Conservation (phyloP, 164 flowering plant species). For the Pachysandra terminalis region DNA sequence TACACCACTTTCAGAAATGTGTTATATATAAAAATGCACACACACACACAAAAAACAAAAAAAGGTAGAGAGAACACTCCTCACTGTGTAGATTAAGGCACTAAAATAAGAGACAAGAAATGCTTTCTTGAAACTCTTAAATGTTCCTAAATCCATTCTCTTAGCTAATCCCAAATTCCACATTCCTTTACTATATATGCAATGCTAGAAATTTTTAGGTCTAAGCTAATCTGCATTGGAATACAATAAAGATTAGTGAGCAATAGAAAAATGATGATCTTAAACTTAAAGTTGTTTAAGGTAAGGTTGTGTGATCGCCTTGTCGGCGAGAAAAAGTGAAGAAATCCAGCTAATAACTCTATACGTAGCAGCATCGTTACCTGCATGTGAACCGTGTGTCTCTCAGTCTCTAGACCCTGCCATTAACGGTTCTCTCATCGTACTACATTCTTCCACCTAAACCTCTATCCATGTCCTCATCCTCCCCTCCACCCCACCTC, state of each 20-base stretch:
- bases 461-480: constrained; percentile 15
- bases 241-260: neutral
- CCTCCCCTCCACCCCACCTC: neutral
- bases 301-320: neutral
- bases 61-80: too few species aligned
- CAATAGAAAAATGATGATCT: neutral
- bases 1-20: too few species aligned
- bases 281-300: neutral
- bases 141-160: too few species aligned
- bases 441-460: constrained; percentile 27
- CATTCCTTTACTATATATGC: too few species aligned
- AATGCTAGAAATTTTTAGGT: too few species aligned
- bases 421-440: constrained; percentile 19
- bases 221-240: too few species aligned
- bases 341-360: constrained; percentile 25
- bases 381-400: constrained; percentile 49
- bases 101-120: too few species aligned
- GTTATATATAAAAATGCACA: too few species aligned
- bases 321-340: constrained; percentile 28
- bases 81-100: too few species aligned
- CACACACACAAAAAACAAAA: too few species aligned
- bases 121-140: too few species aligned
- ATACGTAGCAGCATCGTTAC: constrained; percentile 29
- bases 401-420: constrained; percentile 11
- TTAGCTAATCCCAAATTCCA: too few species aligned